Evolutionary conservation across 176 grass and related monocot species (phyloP).

Genomic region (Musa itinerans): DNA sequence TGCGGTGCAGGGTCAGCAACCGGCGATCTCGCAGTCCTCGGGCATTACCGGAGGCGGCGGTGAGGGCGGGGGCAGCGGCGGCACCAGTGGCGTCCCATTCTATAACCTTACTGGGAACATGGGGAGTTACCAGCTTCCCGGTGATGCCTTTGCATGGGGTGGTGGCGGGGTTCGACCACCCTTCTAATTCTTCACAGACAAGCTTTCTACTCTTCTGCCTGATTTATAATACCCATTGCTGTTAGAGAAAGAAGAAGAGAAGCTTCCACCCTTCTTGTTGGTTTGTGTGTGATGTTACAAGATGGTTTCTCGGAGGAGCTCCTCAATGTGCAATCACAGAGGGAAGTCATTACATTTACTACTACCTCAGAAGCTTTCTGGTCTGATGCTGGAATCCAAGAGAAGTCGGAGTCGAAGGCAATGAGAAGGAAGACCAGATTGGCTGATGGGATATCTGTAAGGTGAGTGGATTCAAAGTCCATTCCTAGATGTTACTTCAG

Average conservation of each 20-base stretch:
- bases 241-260: no score
- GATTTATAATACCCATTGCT: no score
- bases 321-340: no score
- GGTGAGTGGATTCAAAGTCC: no score
- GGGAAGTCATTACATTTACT: no score
- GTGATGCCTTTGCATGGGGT: constrained; percentile 17
- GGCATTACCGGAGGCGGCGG: neutral
- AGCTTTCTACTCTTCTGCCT: neutral
- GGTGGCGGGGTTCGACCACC: neutral
- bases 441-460: no score
- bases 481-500: no score
- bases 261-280: no score
- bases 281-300: no score
- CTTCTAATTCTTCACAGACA: neutral
- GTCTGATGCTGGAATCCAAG: no score
- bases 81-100: constrained; percentile 9
- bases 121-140: constrained; percentile 3
- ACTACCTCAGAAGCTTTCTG: no score
- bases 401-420: constrained; percentile 14
- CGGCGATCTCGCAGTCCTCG: constrained; percentile 1
- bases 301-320: no score
- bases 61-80: neutral
- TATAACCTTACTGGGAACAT: constrained; percentile 6
- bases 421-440: constrained; percentile 32
- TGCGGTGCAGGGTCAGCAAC: neutral